Evolutionary conservation across 345 rosid species (phyloP), one percentile per base, ranked within the genome.

Genomic region (Lenwebbia sp.): DNA sequence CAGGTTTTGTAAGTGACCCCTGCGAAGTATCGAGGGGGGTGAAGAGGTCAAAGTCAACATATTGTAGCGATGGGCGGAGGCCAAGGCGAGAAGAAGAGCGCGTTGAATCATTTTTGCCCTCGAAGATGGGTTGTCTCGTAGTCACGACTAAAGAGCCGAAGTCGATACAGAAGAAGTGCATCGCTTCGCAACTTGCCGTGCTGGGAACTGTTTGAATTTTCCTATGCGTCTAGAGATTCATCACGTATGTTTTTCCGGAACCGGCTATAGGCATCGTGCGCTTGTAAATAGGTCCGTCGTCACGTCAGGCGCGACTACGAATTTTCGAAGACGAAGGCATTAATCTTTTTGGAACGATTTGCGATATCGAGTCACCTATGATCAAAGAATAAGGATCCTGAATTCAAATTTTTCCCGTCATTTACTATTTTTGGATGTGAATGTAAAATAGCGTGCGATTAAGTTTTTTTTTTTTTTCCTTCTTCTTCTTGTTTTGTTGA

Each of bases 251-350:
- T 33, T 30, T 65, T 7, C 12, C 28, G 13, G n/a, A 4, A 4
- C n/a, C 13, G 13, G 22, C 1, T 2, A 5, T 2, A 0, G 47
- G 47, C 81, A 70, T 37, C 25, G 13, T 37, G 78, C 25, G 0
- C 13, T 33, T 37, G 13, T 10, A 5, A 33, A 40, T 21, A 70
- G 13, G 25, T 17, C 44, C 5, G 0, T 37, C 0, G 25, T 33
- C 26, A 2, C 13, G 10, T 23, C 1, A 9, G 11, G 22, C 7
- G 4, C 47, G 40, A 33, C 11, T 33, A 21, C 6, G 19, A 17
- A 9, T 70, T 9, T 70, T 19, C 26, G 4, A 10, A 37, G 78
- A 70, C 2, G 78, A 19, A 70, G 6, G 13, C 47, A 19, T 70
- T 33, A 10, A 33, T 33, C 7, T 70, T 19, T 70, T 37, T 0